Conservation (phyloP, 2,329 filamentous ascomycete species). For the Volutella citrinella region DNA sequence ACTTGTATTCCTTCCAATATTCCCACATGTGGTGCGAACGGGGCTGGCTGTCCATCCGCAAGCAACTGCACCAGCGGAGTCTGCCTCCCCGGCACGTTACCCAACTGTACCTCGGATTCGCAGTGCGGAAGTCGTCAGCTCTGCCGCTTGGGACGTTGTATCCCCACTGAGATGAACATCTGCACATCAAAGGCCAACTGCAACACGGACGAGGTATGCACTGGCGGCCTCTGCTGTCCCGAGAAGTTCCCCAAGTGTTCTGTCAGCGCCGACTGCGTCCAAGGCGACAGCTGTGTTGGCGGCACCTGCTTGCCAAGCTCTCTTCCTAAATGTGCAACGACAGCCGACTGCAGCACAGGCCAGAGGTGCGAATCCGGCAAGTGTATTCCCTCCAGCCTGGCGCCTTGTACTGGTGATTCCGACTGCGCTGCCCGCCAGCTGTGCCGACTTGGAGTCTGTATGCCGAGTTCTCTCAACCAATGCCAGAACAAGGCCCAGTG, state of each 20-base stretch:
- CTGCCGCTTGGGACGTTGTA: conserved; percentile 5
- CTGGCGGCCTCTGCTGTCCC: neutral
- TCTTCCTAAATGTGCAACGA: neutral
- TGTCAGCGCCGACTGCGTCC: neutral
- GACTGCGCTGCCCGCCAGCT: conserved; percentile 6
- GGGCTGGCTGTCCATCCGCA: too few species aligned
- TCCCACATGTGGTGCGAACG: too few species aligned
- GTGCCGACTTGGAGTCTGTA: conserved; percentile 7
- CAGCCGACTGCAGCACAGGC: neutral
- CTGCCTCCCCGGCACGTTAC: conserved; percentile 3
- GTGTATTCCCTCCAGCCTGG: conserved; percentile 3
- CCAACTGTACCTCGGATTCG: neutral
- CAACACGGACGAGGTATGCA: neutral
- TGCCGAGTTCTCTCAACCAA: neutral
- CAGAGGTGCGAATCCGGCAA: conserved; percentile 1
- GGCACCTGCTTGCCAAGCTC: conserved; percentile 2
- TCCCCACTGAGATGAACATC: neutral
- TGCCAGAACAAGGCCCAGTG: conserved; percentile 3
- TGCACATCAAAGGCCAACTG: neutral
- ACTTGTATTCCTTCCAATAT: too few species aligned
- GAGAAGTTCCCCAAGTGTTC: neutral
- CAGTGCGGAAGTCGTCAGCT: conserved; percentile 2
- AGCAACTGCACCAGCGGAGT: conserved; percentile 4
- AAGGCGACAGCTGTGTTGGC: neutral
- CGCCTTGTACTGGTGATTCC: conserved; percentile 2